These are phyloP conservation scores for Hanseniaspora thailandica DNA, from an alignment of 805 yeast genomes.

Conservation along the genomic window DNA sequence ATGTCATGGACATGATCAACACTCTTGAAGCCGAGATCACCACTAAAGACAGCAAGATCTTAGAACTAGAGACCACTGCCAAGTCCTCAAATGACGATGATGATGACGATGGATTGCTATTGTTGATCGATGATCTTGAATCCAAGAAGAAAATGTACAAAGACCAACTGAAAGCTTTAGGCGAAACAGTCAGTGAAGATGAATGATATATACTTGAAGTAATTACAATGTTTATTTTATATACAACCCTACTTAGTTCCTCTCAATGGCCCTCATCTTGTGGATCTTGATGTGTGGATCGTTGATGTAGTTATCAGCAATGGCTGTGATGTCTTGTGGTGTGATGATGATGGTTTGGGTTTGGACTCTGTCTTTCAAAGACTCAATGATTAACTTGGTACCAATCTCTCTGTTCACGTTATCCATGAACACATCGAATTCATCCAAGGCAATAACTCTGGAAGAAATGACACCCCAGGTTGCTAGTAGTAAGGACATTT, in stretches of 20 bases:
- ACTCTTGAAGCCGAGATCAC: slow-evolving; percentile 9
- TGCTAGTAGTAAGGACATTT: slow-evolving; percentile 72
- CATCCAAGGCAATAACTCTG: slow-evolving; percentile 81
- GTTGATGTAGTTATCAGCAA: slow-evolving; percentile 40
- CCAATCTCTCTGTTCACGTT: slow-evolving; percentile 76
- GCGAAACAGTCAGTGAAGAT: slow-evolving; percentile 56
- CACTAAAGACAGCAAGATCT: background rate
- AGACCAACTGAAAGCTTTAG: slow-evolving; percentile 37
- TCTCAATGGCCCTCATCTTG: slow-evolving; percentile 38
- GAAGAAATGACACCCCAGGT: slow-evolving; percentile 92
- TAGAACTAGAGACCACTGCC: background rate
- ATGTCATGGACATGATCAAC: slow-evolving; percentile 5
- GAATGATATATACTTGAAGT: too few relatives aligned
- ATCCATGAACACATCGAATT: slow-evolving; percentile 96
- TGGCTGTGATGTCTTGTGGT: slow-evolving; percentile 71
- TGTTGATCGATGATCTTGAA: slow-evolving; percentile 66
- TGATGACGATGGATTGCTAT: slow-evolving; percentile 54
- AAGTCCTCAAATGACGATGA: slow-evolving; percentile 7
- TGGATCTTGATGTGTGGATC: slow-evolving; percentile 49
- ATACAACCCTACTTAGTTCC: slow-evolving; percentile 23
- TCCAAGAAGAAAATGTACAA: slow-evolving; percentile 53
- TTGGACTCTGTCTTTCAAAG: slow-evolving; percentile 40
- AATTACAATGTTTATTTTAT: too few relatives aligned
- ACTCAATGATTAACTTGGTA: slow-evolving; percentile 57
- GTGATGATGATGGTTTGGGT: slow-evolving; percentile 88